Conservation (phyloP, 805 yeast species). For the Saccharomycopsis schoenii region DNA sequence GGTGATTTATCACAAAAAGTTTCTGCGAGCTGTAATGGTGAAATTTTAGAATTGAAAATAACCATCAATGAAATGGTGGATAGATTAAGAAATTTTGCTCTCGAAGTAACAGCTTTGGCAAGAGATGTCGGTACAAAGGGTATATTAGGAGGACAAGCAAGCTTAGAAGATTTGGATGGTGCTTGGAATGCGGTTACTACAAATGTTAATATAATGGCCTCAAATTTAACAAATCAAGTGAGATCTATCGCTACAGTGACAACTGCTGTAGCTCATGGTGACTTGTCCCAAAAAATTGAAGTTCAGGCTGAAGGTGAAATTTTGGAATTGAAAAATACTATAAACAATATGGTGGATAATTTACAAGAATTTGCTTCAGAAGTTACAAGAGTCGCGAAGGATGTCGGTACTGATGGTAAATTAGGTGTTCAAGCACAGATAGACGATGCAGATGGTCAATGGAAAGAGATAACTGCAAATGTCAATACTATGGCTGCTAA, state of each 20-base stretch:
- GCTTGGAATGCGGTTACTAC: constrained; percentile 81
- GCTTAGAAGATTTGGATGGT: constrained; percentile 72
- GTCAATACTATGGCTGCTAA: constrained; percentile 94
- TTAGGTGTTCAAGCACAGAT: constrained; percentile 90
- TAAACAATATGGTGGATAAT: constrained; percentile 89
- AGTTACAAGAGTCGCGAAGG: constrained; percentile 83
- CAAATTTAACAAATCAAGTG: constrained; percentile 78
- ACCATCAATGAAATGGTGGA: constrained; percentile 86
- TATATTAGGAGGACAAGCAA: constrained; percentile 83
- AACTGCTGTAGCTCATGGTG: constrained; percentile 88
- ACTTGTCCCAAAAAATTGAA: constrained; percentile 72
- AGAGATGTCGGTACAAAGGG: constrained; percentile 88
- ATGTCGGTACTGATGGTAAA: constrained; percentile 90
- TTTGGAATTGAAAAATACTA: constrained; percentile 73
- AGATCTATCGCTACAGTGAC: constrained; percentile 85
- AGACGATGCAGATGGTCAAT: constrained; percentile 79
- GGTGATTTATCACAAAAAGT: constrained; percentile 77
- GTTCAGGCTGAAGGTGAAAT: constrained; percentile 91
- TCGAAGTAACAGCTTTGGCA: constrained; percentile 76
- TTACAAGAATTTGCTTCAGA: constrained; percentile 81
- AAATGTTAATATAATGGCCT: constrained; percentile 82
- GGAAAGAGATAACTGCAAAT: constrained; percentile 87
- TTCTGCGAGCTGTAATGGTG: constrained; percentile 79
- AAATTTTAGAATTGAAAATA: constrained; percentile 64
- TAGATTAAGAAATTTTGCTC: constrained; percentile 71